Evolutionary conservation across 2,329 filamentous ascomycete genomes (phyloP).

Genomic region (Raffaelea albimanens): DNA sequence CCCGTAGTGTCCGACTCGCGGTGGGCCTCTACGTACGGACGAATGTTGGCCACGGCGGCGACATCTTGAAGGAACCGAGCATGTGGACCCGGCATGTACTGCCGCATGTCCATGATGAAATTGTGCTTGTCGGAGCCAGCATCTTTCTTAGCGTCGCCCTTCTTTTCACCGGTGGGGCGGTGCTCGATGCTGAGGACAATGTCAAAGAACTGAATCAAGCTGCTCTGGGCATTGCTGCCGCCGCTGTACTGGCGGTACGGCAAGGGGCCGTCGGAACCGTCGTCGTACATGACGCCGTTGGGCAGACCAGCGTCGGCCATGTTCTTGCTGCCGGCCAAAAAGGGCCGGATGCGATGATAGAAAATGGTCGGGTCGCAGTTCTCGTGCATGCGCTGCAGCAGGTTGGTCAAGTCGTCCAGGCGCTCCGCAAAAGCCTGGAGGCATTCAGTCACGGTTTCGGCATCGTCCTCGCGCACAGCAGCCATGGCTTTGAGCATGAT

Average conservation of each 20-base stretch:
- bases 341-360: constrained; percentile 92
- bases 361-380: constrained; percentile 91
- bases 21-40: constrained; percentile 63
- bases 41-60: constrained; percentile 72
- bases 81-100: constrained; percentile 93
- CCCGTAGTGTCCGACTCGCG: constrained; percentile 17
- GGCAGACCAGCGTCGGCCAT: constrained; percentile 91
- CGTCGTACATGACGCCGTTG: constrained; percentile 77
- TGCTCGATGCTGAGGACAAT: constrained; percentile 84
- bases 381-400: constrained; percentile 88
- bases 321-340: constrained; percentile 92
- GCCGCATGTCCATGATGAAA: constrained; percentile 94
- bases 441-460: constrained; percentile 61
- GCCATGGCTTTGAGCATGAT: constrained; percentile 82
- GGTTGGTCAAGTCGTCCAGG: constrained; percentile 69
- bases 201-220: constrained; percentile 95
- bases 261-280: constrained; percentile 50
- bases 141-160: constrained; percentile 23
- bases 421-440: constrained; percentile 79
- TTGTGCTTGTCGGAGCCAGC: constrained; percentile 51
- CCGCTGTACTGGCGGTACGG: constrained; percentile 79
- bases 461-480: constrained; percentile 64
- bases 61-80: constrained; percentile 82
- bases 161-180: constrained; percentile 70
- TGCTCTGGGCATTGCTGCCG: constrained; percentile 94